Conservation (phyloP, 495 filamentous ascomycete species). For the Haplographium delicatum region DNA sequence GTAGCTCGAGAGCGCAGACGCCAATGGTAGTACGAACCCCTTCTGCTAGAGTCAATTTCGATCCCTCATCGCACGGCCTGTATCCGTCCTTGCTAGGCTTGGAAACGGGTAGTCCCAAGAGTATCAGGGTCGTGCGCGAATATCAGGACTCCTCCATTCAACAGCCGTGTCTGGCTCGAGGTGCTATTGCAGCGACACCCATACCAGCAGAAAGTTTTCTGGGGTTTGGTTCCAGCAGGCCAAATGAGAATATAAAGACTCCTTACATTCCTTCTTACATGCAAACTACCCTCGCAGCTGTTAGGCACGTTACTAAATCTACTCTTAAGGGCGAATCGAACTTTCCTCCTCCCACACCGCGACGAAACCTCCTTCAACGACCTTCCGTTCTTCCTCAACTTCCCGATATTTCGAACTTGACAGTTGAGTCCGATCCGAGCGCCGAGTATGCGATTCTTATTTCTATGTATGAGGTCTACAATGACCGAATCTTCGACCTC, state of each 20-base stretch:
- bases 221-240: neutral
- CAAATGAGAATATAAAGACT: too few relatives aligned
- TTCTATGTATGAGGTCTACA: slow-evolving; percentile 99
- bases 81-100: slow-evolving; percentile 23
- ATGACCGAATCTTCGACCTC: slow-evolving; percentile 95
- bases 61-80: slow-evolving; percentile 21
- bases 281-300: slow-evolving; percentile 18
- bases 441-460: slow-evolving; percentile 85
- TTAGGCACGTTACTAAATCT: slow-evolving; percentile 24
- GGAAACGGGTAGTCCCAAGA: slow-evolving; percentile 19
- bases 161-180: too few relatives aligned
- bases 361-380: slow-evolving; percentile 46
- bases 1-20: slow-evolving; percentile 69
- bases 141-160: neutral
- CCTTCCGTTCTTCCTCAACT: slow-evolving; percentile 61
- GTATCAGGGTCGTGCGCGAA: slow-evolving; percentile 17
- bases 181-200: neutral
- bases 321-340: slow-evolving; percentile 26
- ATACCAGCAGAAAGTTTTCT: slow-evolving; percentile 8
- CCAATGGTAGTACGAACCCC: slow-evolving; percentile 66
- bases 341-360: slow-evolving; percentile 22
- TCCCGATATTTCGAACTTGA: slow-evolving; percentile 69
- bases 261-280: slow-evolving; percentile 25
- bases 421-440: slow-evolving; percentile 59
- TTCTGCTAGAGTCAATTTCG: slow-evolving; percentile 27